Conservation (phyloP, 1,284 basidiomycete genomes). For the Sporisorium iseilematis-ciliati region DNA sequence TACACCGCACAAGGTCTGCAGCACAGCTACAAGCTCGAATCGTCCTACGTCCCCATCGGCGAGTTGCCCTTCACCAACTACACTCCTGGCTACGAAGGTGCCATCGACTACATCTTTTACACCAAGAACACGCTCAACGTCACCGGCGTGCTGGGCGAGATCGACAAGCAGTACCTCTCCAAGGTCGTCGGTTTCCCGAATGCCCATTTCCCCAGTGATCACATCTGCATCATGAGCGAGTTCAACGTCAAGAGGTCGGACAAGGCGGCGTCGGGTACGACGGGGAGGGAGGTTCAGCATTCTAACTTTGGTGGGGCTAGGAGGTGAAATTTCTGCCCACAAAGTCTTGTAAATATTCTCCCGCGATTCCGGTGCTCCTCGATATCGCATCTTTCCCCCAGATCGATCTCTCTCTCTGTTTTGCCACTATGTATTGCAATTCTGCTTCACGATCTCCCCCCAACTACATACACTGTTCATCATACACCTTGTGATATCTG, state of each 20-base stretch:
- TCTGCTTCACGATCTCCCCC: background rate
- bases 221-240: slow-evolving; percentile 68
- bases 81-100: slow-evolving; percentile 76
- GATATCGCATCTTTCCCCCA: background rate
- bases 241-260: slow-evolving; percentile 62
- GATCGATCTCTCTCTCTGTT: background rate
- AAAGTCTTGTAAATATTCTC: no score
- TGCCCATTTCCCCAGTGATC: slow-evolving; percentile 82
- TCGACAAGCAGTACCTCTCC: slow-evolving; percentile 86
- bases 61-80: slow-evolving; percentile 86
- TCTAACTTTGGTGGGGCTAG: slow-evolving; percentile 14
- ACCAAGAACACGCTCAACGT: slow-evolving; percentile 82
- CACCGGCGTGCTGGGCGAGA: slow-evolving; percentile 86
- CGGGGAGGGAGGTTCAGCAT: slow-evolving; percentile 29
- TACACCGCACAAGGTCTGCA: slow-evolving; percentile 90
- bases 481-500: background rate
- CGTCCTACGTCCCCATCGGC: slow-evolving; percentile 76
- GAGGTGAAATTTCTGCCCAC: slow-evolving; percentile 9
- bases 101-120: slow-evolving; percentile 96
- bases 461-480: background rate
- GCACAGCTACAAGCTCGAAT: slow-evolving; percentile 85
- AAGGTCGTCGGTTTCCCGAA: slow-evolving; percentile 97
- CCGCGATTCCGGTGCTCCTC: no score
- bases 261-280: slow-evolving; percentile 8
- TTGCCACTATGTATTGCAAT: slow-evolving; percentile 3